Evolutionary conservation across 192 early-diverging fungal genomes (phyloP).

Genomic region (Phycomyces blakesleeanus): DNA sequence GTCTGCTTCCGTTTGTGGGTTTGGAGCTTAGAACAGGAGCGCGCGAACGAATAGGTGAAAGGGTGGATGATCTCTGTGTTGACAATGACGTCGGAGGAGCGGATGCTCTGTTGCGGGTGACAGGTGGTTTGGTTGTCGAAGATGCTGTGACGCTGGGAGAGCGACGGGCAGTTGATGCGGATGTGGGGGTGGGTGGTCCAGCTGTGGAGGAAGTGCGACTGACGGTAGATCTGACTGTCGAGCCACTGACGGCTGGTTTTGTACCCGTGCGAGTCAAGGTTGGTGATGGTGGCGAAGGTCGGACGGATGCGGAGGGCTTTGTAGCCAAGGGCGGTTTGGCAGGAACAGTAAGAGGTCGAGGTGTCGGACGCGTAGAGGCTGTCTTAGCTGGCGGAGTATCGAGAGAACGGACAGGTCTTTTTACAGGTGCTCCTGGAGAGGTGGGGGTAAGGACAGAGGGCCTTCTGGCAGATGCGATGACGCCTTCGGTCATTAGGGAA

Average conservation of each 20-base stretch:
- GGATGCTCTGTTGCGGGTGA: background rate
- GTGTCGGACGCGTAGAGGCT: background rate
- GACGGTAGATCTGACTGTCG: background rate
- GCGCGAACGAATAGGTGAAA: background rate
- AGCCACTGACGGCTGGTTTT: background rate
- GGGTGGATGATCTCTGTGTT: background rate
- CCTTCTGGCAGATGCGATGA: constrained; percentile 2
- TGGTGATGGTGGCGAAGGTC: background rate
- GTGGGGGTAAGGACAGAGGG: background rate
- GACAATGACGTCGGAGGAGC: background rate
- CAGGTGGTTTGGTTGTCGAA: background rate
- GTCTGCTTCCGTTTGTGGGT: background rate
- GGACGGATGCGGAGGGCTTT: background rate
- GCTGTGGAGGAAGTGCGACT: background rate
- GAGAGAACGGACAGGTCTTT: background rate
- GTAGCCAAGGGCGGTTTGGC: background rate
- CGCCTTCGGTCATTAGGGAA: background rate
- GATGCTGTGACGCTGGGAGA: background rate
- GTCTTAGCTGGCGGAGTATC: background rate
- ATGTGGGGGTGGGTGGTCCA: background rate
- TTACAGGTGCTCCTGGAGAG: background rate
- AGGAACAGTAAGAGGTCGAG: background rate
- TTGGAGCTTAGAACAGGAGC: background rate
- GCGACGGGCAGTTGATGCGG: background rate
- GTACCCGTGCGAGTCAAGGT: background rate